These are phyloP conservation scores for Plectosphaerella cucumerina DNA, from an alignment of 2,329 filamentous ascomycete species.

Conservation along the genomic window DNA sequence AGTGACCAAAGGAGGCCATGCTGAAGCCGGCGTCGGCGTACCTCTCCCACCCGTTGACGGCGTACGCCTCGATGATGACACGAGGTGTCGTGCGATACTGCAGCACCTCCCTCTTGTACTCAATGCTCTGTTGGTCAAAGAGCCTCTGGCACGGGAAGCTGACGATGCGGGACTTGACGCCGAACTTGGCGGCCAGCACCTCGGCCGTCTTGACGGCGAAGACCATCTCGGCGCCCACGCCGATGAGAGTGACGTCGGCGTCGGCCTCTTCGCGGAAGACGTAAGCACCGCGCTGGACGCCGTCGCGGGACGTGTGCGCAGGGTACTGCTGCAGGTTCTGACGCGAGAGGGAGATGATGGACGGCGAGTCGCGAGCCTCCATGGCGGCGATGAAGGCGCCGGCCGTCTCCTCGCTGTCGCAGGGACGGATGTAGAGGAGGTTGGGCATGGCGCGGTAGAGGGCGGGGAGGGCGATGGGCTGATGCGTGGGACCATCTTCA, in stretches of 20 bases:
- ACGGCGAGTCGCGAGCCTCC: slow-evolving; percentile 31
- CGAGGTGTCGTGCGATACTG: slow-evolving; percentile 35
- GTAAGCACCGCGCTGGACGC: slow-evolving; percentile 37
- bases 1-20: slow-evolving; percentile 51
- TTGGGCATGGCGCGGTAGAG: slow-evolving; percentile 61
- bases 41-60: slow-evolving; percentile 53
- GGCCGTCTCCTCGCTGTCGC: slow-evolving; percentile 51
- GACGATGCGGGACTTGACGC: slow-evolving; percentile 32
- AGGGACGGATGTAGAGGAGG: slow-evolving; percentile 53
- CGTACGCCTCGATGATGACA: slow-evolving; percentile 57
- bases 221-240: slow-evolving; percentile 28
- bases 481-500: slow-evolving; percentile 58
- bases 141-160: slow-evolving; percentile 39
- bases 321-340: slow-evolving; percentile 36
- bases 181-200: slow-evolving; percentile 32
- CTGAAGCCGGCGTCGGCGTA: slow-evolving; percentile 53
- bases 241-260: slow-evolving; percentile 38
- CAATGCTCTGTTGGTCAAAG: slow-evolving; percentile 33
- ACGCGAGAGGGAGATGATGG: slow-evolving; percentile 43
- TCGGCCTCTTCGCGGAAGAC: slow-evolving; percentile 36
- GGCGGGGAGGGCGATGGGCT: slow-evolving; percentile 51
- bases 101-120: slow-evolving; percentile 41
- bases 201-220: slow-evolving; percentile 25
- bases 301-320: slow-evolving; percentile 30
- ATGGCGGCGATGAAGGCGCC: slow-evolving; percentile 49